Conservation (phyloP, 2,329 filamentous ascomycete genomes). For the Hymenoscyphus scutula region DNA sequence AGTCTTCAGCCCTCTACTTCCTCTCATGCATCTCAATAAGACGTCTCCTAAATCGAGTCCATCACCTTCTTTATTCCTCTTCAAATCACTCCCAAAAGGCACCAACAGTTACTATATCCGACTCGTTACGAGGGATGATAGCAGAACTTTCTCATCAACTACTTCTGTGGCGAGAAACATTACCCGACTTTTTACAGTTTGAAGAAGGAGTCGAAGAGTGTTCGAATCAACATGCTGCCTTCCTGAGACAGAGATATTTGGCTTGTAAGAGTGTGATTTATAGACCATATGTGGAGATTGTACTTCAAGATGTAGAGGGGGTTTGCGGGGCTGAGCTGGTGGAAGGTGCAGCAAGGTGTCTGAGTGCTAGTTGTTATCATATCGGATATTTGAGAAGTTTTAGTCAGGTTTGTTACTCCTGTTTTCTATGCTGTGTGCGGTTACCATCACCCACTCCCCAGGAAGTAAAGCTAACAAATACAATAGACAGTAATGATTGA, state of each 20-base stretch:
- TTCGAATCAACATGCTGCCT: constrained; percentile 45
- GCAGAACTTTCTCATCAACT: constrained; percentile 47
- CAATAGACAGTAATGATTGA: constrained; percentile 49
- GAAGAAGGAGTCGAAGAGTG: constrained; percentile 34
- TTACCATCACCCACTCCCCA: too few species aligned
- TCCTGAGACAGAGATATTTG: constrained; percentile 50
- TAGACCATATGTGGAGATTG: constrained; percentile 47
- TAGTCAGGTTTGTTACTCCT: constrained; percentile 34
- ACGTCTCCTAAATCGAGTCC: constrained; percentile 40
- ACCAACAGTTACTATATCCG: constrained; percentile 10
- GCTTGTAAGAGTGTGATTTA: constrained; percentile 54
- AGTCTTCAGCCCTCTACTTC: constrained; percentile 52
- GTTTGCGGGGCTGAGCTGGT: constrained; percentile 15
- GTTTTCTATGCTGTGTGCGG: too few species aligned
- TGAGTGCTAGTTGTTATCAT: constrained; percentile 45
- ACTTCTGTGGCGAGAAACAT: constrained; percentile 48
- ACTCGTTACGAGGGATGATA: constrained; percentile 18
- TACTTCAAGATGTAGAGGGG: constrained; percentile 27
- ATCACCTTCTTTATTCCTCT: constrained; percentile 49
- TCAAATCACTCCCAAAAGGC: constrained; percentile 30
- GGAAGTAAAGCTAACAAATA: not conserved
- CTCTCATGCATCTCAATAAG: constrained; percentile 53
- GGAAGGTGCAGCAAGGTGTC: constrained; percentile 33
- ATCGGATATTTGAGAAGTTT: constrained; percentile 48
- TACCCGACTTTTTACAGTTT: constrained; percentile 45